A percentile compares a stretch with the other conserved stretches of the same genome.
These are phyloP conservation scores for Paxillus rubicundulus DNA, from an alignment of 768 basidiomycete species.

Conservation along the genomic window DNA sequence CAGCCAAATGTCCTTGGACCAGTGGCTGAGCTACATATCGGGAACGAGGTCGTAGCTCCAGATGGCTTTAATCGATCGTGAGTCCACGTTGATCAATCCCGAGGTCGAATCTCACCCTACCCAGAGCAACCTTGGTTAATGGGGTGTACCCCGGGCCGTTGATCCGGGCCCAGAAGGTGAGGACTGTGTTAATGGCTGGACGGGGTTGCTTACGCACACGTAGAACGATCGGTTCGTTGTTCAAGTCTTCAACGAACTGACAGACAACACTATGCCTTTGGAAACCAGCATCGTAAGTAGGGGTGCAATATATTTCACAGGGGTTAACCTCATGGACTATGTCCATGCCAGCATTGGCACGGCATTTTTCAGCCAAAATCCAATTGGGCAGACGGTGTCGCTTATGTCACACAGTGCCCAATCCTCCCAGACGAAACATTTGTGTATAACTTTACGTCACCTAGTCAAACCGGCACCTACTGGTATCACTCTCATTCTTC, in stretches of 20 bases:
- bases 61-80: slow-evolving; percentile 48
- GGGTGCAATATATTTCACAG: slow-evolving; percentile 3
- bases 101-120: background rate
- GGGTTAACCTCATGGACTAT: slow-evolving; percentile 13
- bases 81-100: background rate
- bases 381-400: slow-evolving; percentile 35
- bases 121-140: slow-evolving; percentile 42
- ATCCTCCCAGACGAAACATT: slow-evolving; percentile 35
- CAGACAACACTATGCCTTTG: slow-evolving; percentile 45
- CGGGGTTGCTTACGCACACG: background rate
- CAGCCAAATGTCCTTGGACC: slow-evolving; percentile 15
- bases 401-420: slow-evolving; percentile 46
- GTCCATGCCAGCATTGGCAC: slow-evolving; percentile 29
- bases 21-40: slow-evolving; percentile 29
- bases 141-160: slow-evolving; percentile 47
- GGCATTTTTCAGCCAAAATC: slow-evolving; percentile 27
- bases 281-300: slow-evolving; percentile 40
- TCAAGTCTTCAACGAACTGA: slow-evolving; percentile 44
- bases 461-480: slow-evolving; percentile 41
- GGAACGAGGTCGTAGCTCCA: slow-evolving; percentile 41
- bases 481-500: slow-evolving; percentile 46
- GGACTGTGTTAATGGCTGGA: background rate
- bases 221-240: slow-evolving; percentile 40
- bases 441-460: slow-evolving; percentile 33
- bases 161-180: slow-evolving; percentile 39